Conservation (phyloP, 352 stramenopile species). For the Globisporangium polare region DNA sequence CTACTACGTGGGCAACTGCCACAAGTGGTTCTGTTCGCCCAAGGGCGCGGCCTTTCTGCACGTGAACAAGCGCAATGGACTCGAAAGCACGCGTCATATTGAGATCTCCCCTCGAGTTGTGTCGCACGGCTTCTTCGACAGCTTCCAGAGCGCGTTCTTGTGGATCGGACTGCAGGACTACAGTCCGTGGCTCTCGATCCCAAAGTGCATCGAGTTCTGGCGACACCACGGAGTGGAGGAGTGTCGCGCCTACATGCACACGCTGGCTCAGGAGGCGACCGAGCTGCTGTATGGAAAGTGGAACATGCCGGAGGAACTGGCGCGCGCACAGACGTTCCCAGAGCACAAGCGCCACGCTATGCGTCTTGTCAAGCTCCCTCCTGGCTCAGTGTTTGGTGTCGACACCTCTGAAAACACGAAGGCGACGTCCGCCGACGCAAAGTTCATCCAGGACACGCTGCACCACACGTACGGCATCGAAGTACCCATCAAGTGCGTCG, state of each 20-base stretch:
- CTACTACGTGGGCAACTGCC: constrained; percentile 93
- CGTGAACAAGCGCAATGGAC: constrained; percentile 34
- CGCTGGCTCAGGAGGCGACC: constrained; percentile 16
- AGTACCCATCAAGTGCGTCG: constrained; percentile 92
- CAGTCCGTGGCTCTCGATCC: constrained; percentile 79
- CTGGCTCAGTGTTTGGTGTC: constrained; percentile 45
- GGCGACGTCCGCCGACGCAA: constrained; percentile 82
- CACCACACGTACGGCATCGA: constrained; percentile 81
- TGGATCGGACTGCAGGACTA: constrained; percentile 94
- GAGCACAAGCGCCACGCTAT: constrained; percentile 68
- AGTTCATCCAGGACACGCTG: constrained; percentile 89
- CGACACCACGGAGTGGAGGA: constrained; percentile 30
- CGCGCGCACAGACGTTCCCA: constrained; percentile 29
- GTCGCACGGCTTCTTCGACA: constrained; percentile 89
- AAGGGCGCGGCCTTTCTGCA: constrained; percentile 88
- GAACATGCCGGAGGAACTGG: constrained; percentile 43
- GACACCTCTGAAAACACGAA: constrained; percentile 15
- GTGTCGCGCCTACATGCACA: constrained; percentile 67
- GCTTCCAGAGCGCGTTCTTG: constrained; percentile 90
- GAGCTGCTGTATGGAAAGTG: constrained; percentile 5
- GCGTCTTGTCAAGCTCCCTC: constrained; percentile 68
- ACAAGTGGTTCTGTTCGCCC: constrained; percentile 94
- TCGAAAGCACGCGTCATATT: constrained; percentile 15
- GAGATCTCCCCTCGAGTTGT: constrained; percentile 73
- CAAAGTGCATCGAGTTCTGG: constrained; percentile 87